phyloP scores from a whole-genome alignment of 1,284 basidiomycete genomes.

The Apiotrichum porosum region DNA sequence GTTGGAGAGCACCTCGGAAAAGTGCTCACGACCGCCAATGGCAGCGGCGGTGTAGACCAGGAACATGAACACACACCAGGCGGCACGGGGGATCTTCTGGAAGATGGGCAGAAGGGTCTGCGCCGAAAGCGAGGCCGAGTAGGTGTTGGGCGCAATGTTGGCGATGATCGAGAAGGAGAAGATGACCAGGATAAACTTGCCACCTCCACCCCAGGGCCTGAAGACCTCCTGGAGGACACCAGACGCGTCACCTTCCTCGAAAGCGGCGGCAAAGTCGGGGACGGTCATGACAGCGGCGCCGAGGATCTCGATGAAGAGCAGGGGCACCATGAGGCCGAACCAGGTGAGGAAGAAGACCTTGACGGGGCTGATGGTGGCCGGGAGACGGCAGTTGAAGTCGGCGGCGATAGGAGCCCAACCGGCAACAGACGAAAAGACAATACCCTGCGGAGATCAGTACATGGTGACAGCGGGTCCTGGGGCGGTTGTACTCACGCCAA shows the following conservation, averaged over 20 bases:
- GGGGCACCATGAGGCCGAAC: conserved; percentile 54
- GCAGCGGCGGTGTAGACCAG: conserved; percentile 58
- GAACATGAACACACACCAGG: conserved; percentile 58
- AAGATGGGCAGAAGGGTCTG: conserved; percentile 58
- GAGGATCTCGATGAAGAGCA: conserved; percentile 57
- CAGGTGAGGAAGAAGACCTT: conserved; percentile 58
- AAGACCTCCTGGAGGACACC: conserved; percentile 42
- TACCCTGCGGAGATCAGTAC: conserved; percentile 36
- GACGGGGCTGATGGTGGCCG: conserved; percentile 50
- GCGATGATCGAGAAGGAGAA: conserved; percentile 58
- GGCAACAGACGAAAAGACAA: conserved; percentile 56
- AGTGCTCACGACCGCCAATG: conserved; percentile 60
- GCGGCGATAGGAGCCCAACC: conserved; percentile 48
- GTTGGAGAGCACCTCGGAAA: conserved; percentile 57
- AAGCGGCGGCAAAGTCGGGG: conserved; percentile 54
- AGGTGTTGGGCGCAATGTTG: conserved; percentile 60
- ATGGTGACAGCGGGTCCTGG: too few relatives aligned
- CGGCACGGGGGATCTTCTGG: conserved; percentile 57
- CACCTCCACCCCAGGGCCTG: conserved; percentile 34
- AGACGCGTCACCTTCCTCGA: conserved; percentile 54
- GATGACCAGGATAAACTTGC: conserved; percentile 57
- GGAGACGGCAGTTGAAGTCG: conserved; percentile 58
- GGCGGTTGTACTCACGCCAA: conserved; percentile 46
- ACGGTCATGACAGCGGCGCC: conserved; percentile 57
- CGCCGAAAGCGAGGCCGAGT: conserved; percentile 57